Evolutionary conservation across 305 asterid species (phyloP).

Genomic region (Solanum hybrid): DNA sequence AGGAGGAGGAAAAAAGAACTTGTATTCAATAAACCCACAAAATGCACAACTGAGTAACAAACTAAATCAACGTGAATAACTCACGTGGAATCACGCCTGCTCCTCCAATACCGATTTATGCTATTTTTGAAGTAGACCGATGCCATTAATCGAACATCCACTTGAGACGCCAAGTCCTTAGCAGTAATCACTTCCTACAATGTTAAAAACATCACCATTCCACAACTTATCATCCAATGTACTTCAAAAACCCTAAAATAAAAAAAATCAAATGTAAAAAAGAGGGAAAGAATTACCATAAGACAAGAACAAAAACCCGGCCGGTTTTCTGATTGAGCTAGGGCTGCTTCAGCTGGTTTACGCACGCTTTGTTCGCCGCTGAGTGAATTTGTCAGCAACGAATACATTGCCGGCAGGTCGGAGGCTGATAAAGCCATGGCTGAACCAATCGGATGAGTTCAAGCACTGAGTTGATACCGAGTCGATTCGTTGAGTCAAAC

Average conservation of each 20-base stretch:
- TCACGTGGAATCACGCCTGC: slow-evolving; percentile 71
- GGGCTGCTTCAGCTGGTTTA: slow-evolving; percentile 82
- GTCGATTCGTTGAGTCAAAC: not conserved
- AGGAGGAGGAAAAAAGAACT: not conserved
- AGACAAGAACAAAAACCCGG: slow-evolving; percentile 97
- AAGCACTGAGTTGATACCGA: slow-evolving; percentile 11
- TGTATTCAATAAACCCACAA: not conserved
- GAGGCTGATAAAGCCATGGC: slow-evolving; percentile 76
- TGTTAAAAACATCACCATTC: slow-evolving; percentile 9
- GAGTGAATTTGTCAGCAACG: slow-evolving; percentile 66
- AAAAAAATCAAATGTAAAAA: not conserved
- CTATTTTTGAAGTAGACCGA: slow-evolving; percentile 85
- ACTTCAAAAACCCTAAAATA: not conserved
- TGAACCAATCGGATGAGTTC: slow-evolving; percentile 6
- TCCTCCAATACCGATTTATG: slow-evolving; percentile 87
- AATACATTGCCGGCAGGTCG: slow-evolving; percentile 80
- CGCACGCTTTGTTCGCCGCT: slow-evolving; percentile 64
- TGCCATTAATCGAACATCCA: slow-evolving; percentile 84
- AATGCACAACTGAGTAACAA: not conserved
- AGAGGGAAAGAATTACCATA: slow-evolving; percentile 38
- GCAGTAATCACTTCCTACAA: slow-evolving; percentile 84
- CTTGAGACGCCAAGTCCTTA: slow-evolving; percentile 64
- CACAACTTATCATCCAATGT: slow-evolving; percentile 10
- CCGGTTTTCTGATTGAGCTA: slow-evolving; percentile 67
- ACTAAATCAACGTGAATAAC: slow-evolving; percentile 13